Conservation (phyloP, 2,329 filamentous ascomycete species). For the Beauveria rudraprayagi region DNA sequence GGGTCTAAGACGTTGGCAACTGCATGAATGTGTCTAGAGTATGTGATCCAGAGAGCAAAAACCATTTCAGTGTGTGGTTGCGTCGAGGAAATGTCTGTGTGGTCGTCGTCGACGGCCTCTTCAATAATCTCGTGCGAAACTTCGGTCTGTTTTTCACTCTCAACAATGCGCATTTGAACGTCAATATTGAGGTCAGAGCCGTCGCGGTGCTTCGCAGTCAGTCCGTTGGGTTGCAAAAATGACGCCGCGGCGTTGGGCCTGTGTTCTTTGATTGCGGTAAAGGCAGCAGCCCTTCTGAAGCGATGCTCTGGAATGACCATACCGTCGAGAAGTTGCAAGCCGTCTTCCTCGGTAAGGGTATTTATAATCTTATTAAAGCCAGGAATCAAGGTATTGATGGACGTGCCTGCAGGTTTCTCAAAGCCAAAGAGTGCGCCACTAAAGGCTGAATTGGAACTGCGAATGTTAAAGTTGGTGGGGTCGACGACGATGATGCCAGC, state of each 20-base stretch:
- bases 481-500: conserved; percentile 91
- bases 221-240: conserved; percentile 76
- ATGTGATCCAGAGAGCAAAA: conserved; percentile 94
- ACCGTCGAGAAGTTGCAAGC: conserved; percentile 77
- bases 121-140: conserved; percentile 57
- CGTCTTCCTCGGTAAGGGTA: conserved; percentile 79
- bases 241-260: conserved; percentile 68
- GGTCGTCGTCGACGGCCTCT: conserved; percentile 45
- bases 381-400: conserved; percentile 74
- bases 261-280: conserved; percentile 76
- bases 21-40: conserved; percentile 85
- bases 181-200: conserved; percentile 90
- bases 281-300: conserved; percentile 80
- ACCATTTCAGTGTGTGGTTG: conserved; percentile 63
- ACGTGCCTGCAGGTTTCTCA: conserved; percentile 70
- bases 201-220: conserved; percentile 81
- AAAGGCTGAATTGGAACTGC: conserved; percentile 92
- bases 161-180: conserved; percentile 91
- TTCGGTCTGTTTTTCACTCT: conserved; percentile 65
- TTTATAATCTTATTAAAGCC: conserved; percentile 77
- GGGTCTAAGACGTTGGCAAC: conserved; percentile 52
- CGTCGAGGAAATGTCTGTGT: conserved; percentile 24
- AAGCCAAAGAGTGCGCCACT: conserved; percentile 88
- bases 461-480: conserved; percentile 68
- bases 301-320: conserved; percentile 95